phyloP scores from a whole-genome alignment of 1,139 yeast species.

The Saccharomyces hybrid region DNA sequence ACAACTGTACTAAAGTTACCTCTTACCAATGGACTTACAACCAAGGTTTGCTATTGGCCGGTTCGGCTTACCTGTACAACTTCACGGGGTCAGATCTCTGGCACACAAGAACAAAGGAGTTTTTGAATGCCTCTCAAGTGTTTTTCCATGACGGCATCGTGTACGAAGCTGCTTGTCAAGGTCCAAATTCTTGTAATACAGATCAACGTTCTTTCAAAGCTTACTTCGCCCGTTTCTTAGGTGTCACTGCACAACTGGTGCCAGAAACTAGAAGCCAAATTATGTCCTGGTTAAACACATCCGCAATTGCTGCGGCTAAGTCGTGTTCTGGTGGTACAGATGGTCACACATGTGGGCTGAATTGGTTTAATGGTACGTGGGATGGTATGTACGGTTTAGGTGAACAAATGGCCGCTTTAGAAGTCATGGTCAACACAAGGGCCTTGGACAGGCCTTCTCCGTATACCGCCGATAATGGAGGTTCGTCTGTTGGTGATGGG shows the following conservation, averaged over 20 bases:
- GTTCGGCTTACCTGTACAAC: slow-evolving; percentile 77
- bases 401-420: slow-evolving; percentile 86
- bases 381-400: slow-evolving; percentile 85
- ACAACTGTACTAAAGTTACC: slow-evolving; percentile 55
- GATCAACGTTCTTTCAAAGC: slow-evolving; percentile 91
- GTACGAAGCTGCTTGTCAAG: slow-evolving; percentile 81
- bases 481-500: slow-evolving; percentile 50
- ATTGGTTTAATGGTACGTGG: slow-evolving; percentile 70
- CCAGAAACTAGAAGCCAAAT: slow-evolving; percentile 54
- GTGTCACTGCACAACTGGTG: slow-evolving; percentile 62
- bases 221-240: slow-evolving; percentile 66
- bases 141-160: slow-evolving; percentile 54
- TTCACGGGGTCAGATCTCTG: slow-evolving; percentile 60
- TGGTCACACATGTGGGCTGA: slow-evolving; percentile 81
- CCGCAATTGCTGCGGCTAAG: slow-evolving; percentile 76
- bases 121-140: slow-evolving; percentile 46
- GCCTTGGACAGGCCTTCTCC: slow-evolving; percentile 50
- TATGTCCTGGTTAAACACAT: slow-evolving; percentile 43
- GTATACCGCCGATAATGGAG: slow-evolving; percentile 51
- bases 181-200: slow-evolving; percentile 55
- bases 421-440: slow-evolving; percentile 59
- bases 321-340: slow-evolving; percentile 84
- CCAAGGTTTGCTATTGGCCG: slow-evolving; percentile 71
- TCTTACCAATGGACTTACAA: slow-evolving; percentile 80
- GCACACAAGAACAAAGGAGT: slow-evolving; percentile 51